Evolutionary conservation across 352 stramenopile genomes (phyloP).

Genomic region (Phytopythium ostracodes): DNA sequence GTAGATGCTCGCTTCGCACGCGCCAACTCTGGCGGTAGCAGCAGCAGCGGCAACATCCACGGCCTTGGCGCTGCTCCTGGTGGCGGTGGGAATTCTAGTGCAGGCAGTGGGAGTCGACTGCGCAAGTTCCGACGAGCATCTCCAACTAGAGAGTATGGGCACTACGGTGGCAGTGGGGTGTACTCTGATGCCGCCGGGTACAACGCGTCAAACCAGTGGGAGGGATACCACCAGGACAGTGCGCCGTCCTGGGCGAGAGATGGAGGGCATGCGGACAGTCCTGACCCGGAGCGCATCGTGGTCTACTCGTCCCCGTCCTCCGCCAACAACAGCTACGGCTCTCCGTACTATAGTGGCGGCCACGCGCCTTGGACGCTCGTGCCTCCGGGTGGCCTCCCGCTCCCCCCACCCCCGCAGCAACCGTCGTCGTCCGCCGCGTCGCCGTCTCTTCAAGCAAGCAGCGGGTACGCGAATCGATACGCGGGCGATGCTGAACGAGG

Average conservation of each 20-base stretch:
- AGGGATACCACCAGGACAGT: conserved; percentile 16
- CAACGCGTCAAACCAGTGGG: conserved; percentile 15
- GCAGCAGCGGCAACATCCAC: not conserved
- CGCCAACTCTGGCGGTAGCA: not conserved
- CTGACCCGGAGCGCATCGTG: conserved; percentile 27
- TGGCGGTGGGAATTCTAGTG: not conserved
- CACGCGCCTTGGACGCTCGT: conserved; percentile 5
- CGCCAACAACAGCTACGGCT: conserved; percentile 1
- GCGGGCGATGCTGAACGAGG: not conserved
- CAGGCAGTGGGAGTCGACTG: not conserved
- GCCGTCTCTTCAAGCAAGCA: not conserved
- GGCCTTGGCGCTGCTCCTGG: not conserved
- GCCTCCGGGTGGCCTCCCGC: conserved; percentile 1
- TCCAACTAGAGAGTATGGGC: conserved; percentile 16
- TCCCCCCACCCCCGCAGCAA: not conserved
- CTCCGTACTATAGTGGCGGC: conserved; percentile 5
- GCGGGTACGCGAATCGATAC: not conserved
- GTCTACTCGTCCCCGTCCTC: conserved; percentile 25
- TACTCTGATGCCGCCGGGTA: conserved; percentile 19
- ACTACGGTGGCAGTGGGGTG: not conserved
- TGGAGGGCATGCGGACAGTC: conserved; percentile 16
- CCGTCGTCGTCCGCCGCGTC: not conserved
- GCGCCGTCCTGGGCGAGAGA: conserved; percentile 15
- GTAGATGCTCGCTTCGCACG: not conserved
- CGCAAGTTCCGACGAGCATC: conserved; percentile 16